Base-by-base conservation (phyloP, 164 flowering plant genomes). In the Aristolochia californica region DNA sequence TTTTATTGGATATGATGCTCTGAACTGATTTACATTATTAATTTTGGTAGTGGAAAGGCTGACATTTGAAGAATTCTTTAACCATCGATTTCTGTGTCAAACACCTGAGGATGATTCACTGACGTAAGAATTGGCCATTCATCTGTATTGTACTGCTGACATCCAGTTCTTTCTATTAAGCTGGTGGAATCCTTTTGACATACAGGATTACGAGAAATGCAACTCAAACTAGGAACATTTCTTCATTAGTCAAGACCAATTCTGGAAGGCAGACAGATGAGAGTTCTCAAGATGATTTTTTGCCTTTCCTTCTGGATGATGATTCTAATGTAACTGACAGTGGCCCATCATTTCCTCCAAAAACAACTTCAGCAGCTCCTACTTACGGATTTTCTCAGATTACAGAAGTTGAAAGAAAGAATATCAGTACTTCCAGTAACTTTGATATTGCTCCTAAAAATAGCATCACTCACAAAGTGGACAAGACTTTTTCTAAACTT, bases 21-120 rank as follows among this genome's bases (percentile, higher is more conserved):
- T 20, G 25, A 38, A 15, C n/a, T 23, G 11, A 7, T 24, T 25
- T 15, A 13, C 20, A 21, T n/a, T 18, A 3, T 20, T 18, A 17
- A 18, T 49, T 8, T 22, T 5, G 22, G 28, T 86, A 94, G 99
- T 90, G 75, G 97, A 90, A 69, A 77, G 97, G 43, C 62, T 94
- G 62, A 90, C 99, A 61, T 94, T 90, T 76, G 99, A 90, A 52
- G 99, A 94, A 72, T 87, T 94, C 57, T 94, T 94, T 62, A 89
- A 82, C 72, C 99, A 94, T 59, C 84, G 80, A 28, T 90, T 84
- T 67, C 79, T 94, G 55, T 70, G 74, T 53, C 73, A 61, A 20
- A 60, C 60, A 61, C 72, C 62, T 57, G 61, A 66, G 18, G 75
- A 71, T 62, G 81, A 77, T 24, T 50, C 69, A 22, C 64, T 58